These are phyloP conservation scores for Wickerhamomyces sp. DNA, from an alignment of 1,139 yeast genomes.

Conservation along the genomic window DNA sequence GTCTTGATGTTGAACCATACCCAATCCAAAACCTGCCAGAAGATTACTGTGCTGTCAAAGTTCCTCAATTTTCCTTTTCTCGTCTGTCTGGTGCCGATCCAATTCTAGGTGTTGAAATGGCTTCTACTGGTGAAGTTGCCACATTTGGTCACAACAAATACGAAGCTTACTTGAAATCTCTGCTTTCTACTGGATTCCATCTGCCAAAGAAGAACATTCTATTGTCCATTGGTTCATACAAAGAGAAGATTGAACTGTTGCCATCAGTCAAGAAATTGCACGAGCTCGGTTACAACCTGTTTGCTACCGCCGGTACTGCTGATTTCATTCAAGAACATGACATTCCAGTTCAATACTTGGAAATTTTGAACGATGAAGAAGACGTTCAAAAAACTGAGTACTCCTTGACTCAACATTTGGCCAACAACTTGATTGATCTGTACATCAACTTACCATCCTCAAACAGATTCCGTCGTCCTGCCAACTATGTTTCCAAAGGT, in stretches of 20 bases:
- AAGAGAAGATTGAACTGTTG: constrained; percentile 89
- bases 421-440: constrained; percentile 92
- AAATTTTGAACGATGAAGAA: constrained; percentile 65
- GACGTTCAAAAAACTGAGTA: constrained; percentile 88
- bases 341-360: constrained; percentile 91
- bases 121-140: constrained; percentile 99
- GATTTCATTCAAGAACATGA: constrained; percentile 95
- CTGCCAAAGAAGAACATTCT: constrained; percentile 93
- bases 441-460: constrained; percentile 96
- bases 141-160: constrained; percentile 93
- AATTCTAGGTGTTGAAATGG: constrained; percentile 98
- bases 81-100: constrained; percentile 99
- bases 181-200: constrained; percentile 91
- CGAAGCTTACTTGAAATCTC: constrained; percentile 94
- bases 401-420: constrained; percentile 93
- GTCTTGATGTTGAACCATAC: constrained; percentile 79
- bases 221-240: constrained; percentile 94
- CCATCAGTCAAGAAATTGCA: constrained; percentile 81
- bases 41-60: constrained; percentile 95
- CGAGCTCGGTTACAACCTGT: constrained; percentile 82
- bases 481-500: constrained; percentile 95
- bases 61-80: constrained; percentile 97
- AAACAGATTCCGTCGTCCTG: constrained; percentile 98
- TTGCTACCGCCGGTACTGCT: constrained; percentile 99
- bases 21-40: constrained; percentile 87